These are phyloP conservation scores for Linaria vulgaris DNA, from an alignment of 257 asterid genomes.

Conservation along the genomic window DNA sequence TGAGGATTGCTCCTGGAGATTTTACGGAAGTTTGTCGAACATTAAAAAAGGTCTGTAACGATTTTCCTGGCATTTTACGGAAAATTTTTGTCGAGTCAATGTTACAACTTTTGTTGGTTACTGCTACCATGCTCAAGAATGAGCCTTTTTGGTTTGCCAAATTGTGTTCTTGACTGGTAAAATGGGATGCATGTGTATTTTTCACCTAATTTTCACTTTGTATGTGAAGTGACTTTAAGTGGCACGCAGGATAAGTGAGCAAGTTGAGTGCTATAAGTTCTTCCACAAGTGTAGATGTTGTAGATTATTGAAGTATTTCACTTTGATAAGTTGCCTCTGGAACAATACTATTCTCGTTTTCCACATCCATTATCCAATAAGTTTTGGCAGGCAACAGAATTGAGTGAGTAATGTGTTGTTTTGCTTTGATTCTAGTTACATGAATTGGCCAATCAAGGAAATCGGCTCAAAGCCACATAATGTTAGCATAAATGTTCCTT, in stretches of 20 bases:
- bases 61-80: constrained; percentile 9
- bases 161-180: not conserved
- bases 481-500: not conserved
- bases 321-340: too few relatives aligned
- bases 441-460: not conserved
- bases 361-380: too few relatives aligned
- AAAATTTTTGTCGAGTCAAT: constrained; percentile 2
- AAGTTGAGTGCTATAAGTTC: not conserved
- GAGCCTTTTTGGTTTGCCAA: constrained; percentile 2
- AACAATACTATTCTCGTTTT: too few relatives aligned
- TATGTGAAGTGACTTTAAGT: not conserved
- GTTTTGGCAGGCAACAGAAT: too few relatives aligned
- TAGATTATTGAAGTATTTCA: not conserved
- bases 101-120: constrained; percentile 3
- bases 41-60: constrained; percentile 69
- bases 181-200: not conserved
- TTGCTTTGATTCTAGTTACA: not conserved
- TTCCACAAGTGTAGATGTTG: not conserved
- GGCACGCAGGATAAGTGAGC: constrained; percentile 3
- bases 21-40: constrained; percentile 92
- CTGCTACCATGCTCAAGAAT: not conserved
- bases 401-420: not conserved
- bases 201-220: not conserved
- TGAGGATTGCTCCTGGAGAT: constrained; percentile 96
- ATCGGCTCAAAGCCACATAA: not conserved